Percentiles rank a stretch among this genome's conserved stretches.
These are phyloP conservation scores for Yarrowia phangngaensis DNA, from an alignment of 805 yeast species.

Conservation along the genomic window DNA sequence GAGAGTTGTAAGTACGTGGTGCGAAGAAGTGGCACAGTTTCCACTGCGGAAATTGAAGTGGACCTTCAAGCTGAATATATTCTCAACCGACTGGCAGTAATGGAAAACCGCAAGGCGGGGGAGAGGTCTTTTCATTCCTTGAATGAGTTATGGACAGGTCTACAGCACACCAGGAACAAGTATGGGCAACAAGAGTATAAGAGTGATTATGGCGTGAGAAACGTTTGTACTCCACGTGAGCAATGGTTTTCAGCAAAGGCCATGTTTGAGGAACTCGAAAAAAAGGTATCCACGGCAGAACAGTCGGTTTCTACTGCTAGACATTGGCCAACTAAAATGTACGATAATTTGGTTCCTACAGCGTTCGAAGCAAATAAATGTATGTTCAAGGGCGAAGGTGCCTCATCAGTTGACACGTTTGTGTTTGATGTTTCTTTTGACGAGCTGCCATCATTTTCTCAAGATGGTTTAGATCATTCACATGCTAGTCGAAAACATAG, in stretches of 20 bases:
- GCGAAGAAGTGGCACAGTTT: background rate
- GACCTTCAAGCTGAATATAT: conserved; percentile 48
- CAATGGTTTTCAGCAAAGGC: conserved; percentile 7
- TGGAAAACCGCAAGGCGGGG: background rate
- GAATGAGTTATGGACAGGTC: conserved; percentile 7
- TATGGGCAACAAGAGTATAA: conserved; percentile 1
- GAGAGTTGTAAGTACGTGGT: conserved; percentile 38
- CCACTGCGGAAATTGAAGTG: background rate
- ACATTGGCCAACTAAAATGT: background rate
- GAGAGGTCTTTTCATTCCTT: conserved; percentile 8
- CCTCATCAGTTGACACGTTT: background rate
- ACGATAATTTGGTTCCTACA: conserved; percentile 8
- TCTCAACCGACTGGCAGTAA: conserved; percentile 65
- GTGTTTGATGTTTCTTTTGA: conserved; percentile 13
- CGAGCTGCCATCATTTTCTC: conserved; percentile 7
- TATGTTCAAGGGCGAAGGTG: conserved; percentile 17
- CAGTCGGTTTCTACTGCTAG: background rate
- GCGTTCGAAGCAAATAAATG: conserved; percentile 7
- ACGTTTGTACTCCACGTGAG: background rate
- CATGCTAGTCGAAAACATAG: background rate
- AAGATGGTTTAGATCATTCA: background rate
- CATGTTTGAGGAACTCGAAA: conserved; percentile 14
- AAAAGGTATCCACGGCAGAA: background rate
- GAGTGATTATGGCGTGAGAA: conserved; percentile 7
- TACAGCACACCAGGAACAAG: background rate